Conservation (phyloP, 2,329 filamentous ascomycete genomes). For the Alternaria triticimaculans region DNA sequence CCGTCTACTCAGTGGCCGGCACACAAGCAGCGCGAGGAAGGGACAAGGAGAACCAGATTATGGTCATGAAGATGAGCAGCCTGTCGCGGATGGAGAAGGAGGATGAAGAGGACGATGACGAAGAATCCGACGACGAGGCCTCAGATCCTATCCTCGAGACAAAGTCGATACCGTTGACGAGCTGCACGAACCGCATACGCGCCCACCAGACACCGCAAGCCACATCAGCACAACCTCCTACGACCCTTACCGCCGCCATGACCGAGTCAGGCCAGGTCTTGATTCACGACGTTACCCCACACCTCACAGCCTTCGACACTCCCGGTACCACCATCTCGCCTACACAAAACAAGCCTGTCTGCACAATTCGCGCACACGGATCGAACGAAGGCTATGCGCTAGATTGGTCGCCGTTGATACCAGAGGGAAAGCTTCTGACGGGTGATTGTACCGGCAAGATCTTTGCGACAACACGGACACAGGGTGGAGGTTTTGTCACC, state of each 20-base stretch:
- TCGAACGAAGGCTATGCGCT: constrained; percentile 86
- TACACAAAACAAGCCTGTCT: constrained; percentile 86
- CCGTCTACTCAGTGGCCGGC: constrained; percentile 91
- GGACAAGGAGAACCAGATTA: constrained; percentile 86
- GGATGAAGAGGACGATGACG: constrained; percentile 70
- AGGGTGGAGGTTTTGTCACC: constrained; percentile 87
- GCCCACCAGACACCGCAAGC: constrained; percentile 78
- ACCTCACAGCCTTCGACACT: constrained; percentile 87
- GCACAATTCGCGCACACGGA: constrained; percentile 89
- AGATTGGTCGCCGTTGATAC: constrained; percentile 89
- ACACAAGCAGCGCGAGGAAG: constrained; percentile 83
- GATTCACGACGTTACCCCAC: constrained; percentile 92
- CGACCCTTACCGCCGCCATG: constrained; percentile 88
- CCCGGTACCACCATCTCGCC: constrained; percentile 82
- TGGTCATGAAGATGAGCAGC: constrained; percentile 96
- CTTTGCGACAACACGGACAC: constrained; percentile 83
- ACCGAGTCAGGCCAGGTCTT: constrained; percentile 86
- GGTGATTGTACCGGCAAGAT: constrained; percentile 92
- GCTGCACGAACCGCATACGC: constrained; percentile 93
- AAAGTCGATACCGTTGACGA: constrained; percentile 82
- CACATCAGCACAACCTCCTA: constrained; percentile 74
- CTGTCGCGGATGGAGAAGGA: constrained; percentile 87
- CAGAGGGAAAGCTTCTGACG: constrained; percentile 84
- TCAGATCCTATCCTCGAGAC: constrained; percentile 93
- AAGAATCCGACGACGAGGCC: constrained; percentile 70